Evolutionary conservation across 257 asterid genomes (phyloP), one percentile per base, ranked within the genome.

Genomic region (Thymus quinquecostatus): DNA sequence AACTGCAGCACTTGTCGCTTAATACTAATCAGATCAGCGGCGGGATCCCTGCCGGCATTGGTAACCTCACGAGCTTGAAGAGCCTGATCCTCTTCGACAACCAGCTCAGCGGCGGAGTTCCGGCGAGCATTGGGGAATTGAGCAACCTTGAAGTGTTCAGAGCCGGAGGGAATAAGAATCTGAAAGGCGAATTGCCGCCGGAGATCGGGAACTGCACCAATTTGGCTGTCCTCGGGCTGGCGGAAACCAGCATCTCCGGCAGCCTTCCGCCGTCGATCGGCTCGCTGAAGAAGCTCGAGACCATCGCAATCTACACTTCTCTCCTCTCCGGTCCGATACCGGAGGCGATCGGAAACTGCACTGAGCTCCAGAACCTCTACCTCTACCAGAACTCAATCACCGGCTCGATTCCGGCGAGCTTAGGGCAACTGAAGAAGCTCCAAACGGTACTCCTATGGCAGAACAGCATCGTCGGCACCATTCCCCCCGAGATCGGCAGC

Each of bases 111-210:
- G 99, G 99, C 27, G 96, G 75, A 58, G 86, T 95, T 58, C 99
- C 99, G 0, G 28, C 29, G 59, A 85, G 89, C 60, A 44, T 95
- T 2, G 99, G 98, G 1, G 66, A 78, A n/a, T 47, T 95, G 87
- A 63, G 68, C 4, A 79, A 75, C 13, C 96, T 95, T 21, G 89
- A 91, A 27, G 74, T 82, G 0, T 73, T 95, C 77, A 75, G 99
- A 65, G 96, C 95, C 9, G 99, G 99, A 3, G 99, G 99, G 33
- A 95, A 95, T 60, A 95, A 83, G 57, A 88, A 95, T 79, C 90
- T 95, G 32, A 79, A 79, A 14, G 99, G 99, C 0, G 83, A 72
- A 32, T 62, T 95, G 74, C 99, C 99, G 30, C 29, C 1, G 2
- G 98, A 88, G 82, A 85, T 95, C 64, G 99, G 99, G 4, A 89